A percentile compares a stretch with the other conserved stretches of the same genome.
These are phyloP conservation scores for Fomitopsis betulina DNA, from an alignment of 1,284 basidiomycete species.

Conservation along the genomic window DNA sequence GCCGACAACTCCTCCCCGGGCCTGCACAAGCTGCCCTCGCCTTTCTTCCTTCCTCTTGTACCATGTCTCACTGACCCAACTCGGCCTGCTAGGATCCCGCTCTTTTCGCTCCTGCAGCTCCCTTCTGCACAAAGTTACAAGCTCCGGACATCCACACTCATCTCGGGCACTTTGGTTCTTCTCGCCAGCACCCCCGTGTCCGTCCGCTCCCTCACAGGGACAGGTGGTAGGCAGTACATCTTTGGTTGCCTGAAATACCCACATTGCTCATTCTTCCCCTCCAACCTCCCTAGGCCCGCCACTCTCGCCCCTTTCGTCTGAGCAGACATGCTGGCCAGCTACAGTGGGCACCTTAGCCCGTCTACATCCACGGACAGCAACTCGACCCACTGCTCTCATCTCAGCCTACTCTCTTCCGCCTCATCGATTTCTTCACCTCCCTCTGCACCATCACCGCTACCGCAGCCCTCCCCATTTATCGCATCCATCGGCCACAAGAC, in stretches of 20 bases:
- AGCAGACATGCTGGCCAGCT: slow-evolving; percentile 24
- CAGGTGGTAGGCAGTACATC: not conserved
- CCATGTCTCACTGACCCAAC: not conserved
- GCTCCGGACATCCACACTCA: slow-evolving; percentile 1
- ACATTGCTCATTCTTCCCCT: not conserved
- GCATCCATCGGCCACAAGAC: slow-evolving; percentile 26
- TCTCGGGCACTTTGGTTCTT: not conserved
- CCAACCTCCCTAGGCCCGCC: not conserved
- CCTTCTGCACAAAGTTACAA: not conserved
- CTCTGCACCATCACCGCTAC: slow-evolving; percentile 14
- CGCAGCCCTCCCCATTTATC: slow-evolving; percentile 18
- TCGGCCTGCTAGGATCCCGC: not conserved
- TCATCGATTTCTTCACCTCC: slow-evolving; percentile 20
- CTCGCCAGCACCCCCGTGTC: not conserved
- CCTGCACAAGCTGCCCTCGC: not conserved
- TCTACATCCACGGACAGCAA: slow-evolving; percentile 21
- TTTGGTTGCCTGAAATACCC: not conserved
- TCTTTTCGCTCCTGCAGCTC: not conserved
- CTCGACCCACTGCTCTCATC: slow-evolving; percentile 24
- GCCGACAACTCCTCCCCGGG: not conserved
- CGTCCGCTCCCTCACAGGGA: not conserved
- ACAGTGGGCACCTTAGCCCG: slow-evolving; percentile 20
- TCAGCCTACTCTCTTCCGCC: slow-evolving; percentile 23
- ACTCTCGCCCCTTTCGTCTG: not conserved
- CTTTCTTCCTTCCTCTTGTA: not conserved